These are phyloP conservation scores for Corylus americana DNA, from an alignment of 306 rosid species.

Conservation along the genomic window DNA sequence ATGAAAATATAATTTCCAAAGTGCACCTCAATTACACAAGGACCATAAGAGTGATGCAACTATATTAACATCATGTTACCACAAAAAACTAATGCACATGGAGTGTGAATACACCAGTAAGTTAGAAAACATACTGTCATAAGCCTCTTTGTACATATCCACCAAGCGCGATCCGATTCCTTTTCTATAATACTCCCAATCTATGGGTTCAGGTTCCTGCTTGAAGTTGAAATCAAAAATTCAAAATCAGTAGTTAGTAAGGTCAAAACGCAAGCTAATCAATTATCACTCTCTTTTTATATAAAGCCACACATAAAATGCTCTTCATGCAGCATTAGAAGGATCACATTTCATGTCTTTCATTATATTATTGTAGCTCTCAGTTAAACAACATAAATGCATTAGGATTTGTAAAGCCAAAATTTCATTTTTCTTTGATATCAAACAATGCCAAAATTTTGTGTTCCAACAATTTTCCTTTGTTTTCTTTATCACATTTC, in stretches of 20 bases:
- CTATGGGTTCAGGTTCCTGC: conserved; percentile 98
- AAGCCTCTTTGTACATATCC: conserved; percentile 96
- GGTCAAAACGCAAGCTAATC: not conserved
- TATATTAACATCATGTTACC: not conserved
- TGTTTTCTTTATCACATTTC: not conserved
- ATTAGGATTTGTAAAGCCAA: not conserved
- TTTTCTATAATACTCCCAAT: conserved; percentile 95
- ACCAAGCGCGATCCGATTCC: conserved; percentile 95
- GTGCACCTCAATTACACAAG: not conserved
- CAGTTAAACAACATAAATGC: not conserved
- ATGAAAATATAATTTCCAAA: not conserved
- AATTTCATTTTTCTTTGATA: not conserved
- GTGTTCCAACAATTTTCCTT: not conserved
- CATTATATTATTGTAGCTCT: not conserved
- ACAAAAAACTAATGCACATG: not conserved
- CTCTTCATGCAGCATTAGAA: not conserved
- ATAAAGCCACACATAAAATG: not conserved
- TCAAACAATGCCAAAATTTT: not conserved
- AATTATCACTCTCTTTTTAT: not conserved
- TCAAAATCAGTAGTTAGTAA: not conserved
- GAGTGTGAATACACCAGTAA: conserved; percentile 1
- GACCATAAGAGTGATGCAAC: conserved; percentile 1
- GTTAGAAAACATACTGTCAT: conserved; percentile 69
- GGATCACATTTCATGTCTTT: not conserved
- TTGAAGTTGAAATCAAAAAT: conserved; percentile 18